Conservation (phyloP, 768 basidiomycete species). For the Saitozyma sp. region DNA sequence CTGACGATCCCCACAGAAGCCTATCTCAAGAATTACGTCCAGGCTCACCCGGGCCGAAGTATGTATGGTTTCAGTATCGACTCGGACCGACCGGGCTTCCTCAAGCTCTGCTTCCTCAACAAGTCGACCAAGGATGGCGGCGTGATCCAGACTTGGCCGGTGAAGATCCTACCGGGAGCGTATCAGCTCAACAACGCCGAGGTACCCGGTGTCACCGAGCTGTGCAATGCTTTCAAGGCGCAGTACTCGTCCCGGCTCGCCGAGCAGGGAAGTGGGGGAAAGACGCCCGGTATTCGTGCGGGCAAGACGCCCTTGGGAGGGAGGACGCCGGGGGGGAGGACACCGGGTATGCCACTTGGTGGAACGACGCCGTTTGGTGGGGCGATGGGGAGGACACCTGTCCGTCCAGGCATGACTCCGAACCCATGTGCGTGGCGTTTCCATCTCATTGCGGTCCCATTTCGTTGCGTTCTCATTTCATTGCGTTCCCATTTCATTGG, state of each 20-base stretch:
- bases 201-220: constrained; percentile 83
- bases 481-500: no score
- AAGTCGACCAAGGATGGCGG: constrained; percentile 72
- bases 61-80: constrained; percentile 95
- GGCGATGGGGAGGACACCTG: constrained; percentile 19
- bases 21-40: constrained; percentile 83
- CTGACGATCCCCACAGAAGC: constrained; percentile 60
- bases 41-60: constrained; percentile 89
- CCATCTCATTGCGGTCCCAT: no score
- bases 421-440: constrained; percentile 45
- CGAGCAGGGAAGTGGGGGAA: constrained; percentile 39
- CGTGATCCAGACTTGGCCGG: constrained; percentile 78
- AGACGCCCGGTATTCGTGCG: constrained; percentile 46
- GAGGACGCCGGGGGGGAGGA: constrained; percentile 35
- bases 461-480: no score
- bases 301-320: constrained; percentile 42
- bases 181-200: constrained; percentile 88
- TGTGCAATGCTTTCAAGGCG: constrained; percentile 95
- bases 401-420: constrained; percentile 37
- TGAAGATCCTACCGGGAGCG: constrained; percentile 51
- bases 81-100: constrained; percentile 84
- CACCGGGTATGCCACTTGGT: constrained; percentile 22
- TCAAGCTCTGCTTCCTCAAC: constrained; percentile 87
- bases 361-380: constrained; percentile 14
- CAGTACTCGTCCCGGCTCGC: constrained; percentile 43